Conservation (phyloP, 805 yeast genomes). For the Ogataea corticis region DNA sequence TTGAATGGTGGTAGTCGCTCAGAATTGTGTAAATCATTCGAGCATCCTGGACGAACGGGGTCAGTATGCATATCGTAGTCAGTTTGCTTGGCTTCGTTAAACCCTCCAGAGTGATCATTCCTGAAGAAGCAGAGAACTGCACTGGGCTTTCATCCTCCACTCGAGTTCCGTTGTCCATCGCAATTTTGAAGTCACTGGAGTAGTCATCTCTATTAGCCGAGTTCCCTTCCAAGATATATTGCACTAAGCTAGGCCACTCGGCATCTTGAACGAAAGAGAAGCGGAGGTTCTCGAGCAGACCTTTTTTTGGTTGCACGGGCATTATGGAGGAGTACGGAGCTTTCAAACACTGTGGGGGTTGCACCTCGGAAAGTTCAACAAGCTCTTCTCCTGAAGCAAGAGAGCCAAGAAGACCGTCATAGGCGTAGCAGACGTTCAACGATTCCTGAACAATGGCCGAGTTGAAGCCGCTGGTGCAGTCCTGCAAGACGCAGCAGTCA, state of each 20-base stretch:
- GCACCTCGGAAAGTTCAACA: conserved; percentile 1
- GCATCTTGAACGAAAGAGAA: too few species aligned
- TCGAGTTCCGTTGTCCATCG: conserved; percentile 4
- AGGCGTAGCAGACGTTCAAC: conserved; percentile 16
- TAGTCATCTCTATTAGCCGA: neutral
- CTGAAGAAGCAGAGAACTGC: conserved; percentile 6
- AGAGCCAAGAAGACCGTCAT: conserved; percentile 21
- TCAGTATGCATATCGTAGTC: conserved; percentile 5
- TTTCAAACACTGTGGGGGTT: neutral
- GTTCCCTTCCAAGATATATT: too few species aligned
- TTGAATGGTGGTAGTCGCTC: conserved; percentile 8
- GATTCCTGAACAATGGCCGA: conserved; percentile 14
- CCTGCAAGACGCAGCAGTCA: conserved; percentile 25
- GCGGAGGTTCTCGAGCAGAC: too few species aligned
- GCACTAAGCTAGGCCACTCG: too few species aligned
- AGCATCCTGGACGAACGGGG: neutral
- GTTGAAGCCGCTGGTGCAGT: conserved; percentile 21
- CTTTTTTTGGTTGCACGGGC: too few species aligned
- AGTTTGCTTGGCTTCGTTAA: neutral
- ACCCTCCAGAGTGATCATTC: conserved; percentile 14
- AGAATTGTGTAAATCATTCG: conserved; percentile 9
- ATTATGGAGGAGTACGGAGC: neutral
- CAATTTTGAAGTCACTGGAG: neutral
- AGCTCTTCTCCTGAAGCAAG: conserved; percentile 11
- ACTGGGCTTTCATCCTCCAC: neutral